These are phyloP conservation scores for Nothophaeocryptopus gaeumannii DNA, from an alignment of 2,329 filamentous ascomycete genomes.

Conservation along the genomic window DNA sequence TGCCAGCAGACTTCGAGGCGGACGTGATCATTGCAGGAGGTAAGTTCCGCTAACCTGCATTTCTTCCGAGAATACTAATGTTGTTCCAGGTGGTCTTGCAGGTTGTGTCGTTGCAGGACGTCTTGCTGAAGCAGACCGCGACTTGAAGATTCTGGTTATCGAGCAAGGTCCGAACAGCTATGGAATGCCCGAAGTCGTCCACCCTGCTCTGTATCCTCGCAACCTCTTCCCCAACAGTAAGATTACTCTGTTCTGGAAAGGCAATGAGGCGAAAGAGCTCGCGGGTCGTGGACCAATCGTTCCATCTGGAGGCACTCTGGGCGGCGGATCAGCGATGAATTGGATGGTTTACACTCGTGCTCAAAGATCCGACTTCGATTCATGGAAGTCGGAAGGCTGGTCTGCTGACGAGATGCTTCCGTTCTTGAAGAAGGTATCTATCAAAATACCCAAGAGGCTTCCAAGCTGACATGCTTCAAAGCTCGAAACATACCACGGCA, in stretches of 20 bases:
- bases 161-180: conserved; percentile 56
- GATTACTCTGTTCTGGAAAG: conserved; percentile 53
- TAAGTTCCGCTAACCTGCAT: neutral
- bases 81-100: conserved; percentile 44
- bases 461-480: conserved; percentile 17
- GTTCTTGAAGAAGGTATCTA: conserved; percentile 50
- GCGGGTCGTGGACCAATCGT: conserved; percentile 47
- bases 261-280: conserved; percentile 46
- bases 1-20: conserved; percentile 16
- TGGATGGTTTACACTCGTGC: conserved; percentile 46
- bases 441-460: neutral
- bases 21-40: conserved; percentile 24
- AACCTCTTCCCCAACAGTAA: conserved; percentile 51
- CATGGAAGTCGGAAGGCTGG: conserved; percentile 55
- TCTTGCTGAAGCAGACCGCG: conserved; percentile 51
- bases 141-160: conserved; percentile 52
- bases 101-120: conserved; percentile 51
- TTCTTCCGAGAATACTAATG: neutral
- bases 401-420: conserved; percentile 52
- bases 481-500: conserved; percentile 57
- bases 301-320: conserved; percentile 52
- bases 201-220: conserved; percentile 51
- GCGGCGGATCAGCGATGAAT: conserved; percentile 54
- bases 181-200: conserved; percentile 49
- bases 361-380: conserved; percentile 50